Evolutionary conservation across 2,329 filamentous ascomycete genomes (phyloP).

Genomic region (Ilyonectria destructans): DNA sequence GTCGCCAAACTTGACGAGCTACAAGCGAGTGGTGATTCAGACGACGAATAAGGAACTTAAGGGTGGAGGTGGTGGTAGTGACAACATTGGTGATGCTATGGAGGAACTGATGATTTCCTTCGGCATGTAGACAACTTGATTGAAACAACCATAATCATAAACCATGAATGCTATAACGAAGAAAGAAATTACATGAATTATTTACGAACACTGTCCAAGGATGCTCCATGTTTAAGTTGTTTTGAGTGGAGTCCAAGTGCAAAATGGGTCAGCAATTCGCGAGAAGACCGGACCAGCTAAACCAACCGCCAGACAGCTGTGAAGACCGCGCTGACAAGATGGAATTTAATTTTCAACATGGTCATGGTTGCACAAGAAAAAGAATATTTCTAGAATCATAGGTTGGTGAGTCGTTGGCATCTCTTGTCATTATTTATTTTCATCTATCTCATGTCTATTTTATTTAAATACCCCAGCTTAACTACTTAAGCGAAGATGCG

Average conservation of each 20-base stretch:
- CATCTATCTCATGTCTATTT: constrained; percentile 19
- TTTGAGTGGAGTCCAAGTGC: not conserved
- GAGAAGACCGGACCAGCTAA: not conserved
- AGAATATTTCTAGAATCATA: not conserved
- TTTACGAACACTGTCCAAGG: not conserved
- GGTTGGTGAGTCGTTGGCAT: not conserved
- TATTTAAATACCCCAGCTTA: constrained; percentile 12
- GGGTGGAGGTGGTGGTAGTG: constrained; percentile 37
- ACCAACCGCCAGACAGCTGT: not conserved
- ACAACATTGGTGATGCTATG: constrained; percentile 36
- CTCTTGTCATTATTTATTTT: constrained; percentile 22
- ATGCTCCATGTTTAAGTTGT: not conserved
- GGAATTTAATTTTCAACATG: not conserved
- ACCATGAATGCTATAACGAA: not conserved
- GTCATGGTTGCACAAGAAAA: not conserved
- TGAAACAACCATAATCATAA: constrained; percentile 1
- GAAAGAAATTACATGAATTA: not conserved
- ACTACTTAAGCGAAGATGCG: constrained; percentile 64
- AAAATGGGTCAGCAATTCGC: not conserved
- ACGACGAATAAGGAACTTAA: constrained; percentile 51
- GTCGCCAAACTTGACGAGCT: constrained; percentile 61
- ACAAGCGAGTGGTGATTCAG: constrained; percentile 61
- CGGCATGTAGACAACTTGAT: not conserved
- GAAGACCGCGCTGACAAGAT: not conserved
- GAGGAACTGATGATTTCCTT: constrained; percentile 14